Evolutionary conservation across 2,329 filamentous ascomycete genomes (phyloP).

Genomic region (Tolypocladium inflatum): DNA sequence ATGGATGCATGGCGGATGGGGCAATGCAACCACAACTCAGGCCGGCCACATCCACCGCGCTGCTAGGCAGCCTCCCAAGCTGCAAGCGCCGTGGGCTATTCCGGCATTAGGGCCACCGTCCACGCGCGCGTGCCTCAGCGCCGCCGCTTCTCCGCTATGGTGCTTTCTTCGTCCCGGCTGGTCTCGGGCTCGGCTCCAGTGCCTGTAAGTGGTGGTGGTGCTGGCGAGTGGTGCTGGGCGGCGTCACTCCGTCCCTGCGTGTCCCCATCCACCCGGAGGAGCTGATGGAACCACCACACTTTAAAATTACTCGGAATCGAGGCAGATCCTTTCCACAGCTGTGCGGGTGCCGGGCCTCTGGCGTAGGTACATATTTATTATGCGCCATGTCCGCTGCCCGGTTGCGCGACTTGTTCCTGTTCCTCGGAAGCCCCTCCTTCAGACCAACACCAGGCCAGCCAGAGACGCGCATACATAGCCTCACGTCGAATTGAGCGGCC

Average conservation of each 20-base stretch:
- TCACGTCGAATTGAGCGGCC: background rate
- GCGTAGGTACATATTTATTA: background rate
- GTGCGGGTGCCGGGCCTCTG: background rate
- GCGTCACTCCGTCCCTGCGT: background rate
- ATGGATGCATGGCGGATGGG: background rate
- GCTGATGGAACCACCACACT: background rate
- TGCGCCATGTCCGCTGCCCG: background rate
- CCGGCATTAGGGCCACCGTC: background rate
- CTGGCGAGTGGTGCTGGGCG: background rate
- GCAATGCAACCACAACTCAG: background rate
- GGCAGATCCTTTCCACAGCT: background rate
- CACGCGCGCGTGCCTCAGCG: background rate
- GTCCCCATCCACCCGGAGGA: background rate
- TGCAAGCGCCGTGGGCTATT: background rate
- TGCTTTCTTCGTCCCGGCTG: background rate
- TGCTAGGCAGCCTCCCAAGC: background rate
- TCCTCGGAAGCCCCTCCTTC: background rate
- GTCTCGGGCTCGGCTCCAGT: background rate
- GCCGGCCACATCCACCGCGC: background rate
- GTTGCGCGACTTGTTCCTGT: background rate
- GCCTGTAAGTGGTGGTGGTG: background rate
- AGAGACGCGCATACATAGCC: background rate
- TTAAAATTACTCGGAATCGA: slow-evolving; percentile 1
- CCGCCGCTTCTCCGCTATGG: background rate
- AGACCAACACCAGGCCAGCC: background rate